Percentiles rank a stretch among this genome's conserved stretches.
These are phyloP conservation scores for Wickerhamomyces subpelliculosus DNA, from an alignment of 805 yeast genomes.

Conservation along the genomic window DNA sequence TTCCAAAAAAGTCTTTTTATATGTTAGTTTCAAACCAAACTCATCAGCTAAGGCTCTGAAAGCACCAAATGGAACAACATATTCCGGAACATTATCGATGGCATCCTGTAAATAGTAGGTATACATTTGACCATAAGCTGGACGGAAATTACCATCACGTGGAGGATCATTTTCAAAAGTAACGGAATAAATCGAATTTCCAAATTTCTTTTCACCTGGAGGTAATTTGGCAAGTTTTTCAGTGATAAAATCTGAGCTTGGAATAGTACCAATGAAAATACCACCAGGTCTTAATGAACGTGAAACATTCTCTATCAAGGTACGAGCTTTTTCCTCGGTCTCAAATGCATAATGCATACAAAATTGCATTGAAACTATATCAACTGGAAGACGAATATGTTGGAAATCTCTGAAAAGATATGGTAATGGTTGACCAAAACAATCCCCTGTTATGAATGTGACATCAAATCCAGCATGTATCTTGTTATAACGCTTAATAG, in stretches of 20 bases:
- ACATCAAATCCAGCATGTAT: slow-evolving; percentile 65
- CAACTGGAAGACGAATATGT: slow-evolving; percentile 69
- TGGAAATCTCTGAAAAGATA: slow-evolving; percentile 63
- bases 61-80: slow-evolving; percentile 89
- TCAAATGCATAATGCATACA: slow-evolving; percentile 94
- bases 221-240: slow-evolving; percentile 51
- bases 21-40: slow-evolving; percentile 64
- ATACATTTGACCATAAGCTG: slow-evolving; percentile 80
- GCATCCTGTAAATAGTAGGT: slow-evolving; percentile 84
- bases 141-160: slow-evolving; percentile 61
- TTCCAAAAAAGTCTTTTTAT: slow-evolving; percentile 72
- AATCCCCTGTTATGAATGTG: slow-evolving; percentile 88
- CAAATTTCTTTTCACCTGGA: slow-evolving; percentile 61
- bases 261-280: slow-evolving; percentile 86
- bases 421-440: slow-evolving; percentile 67
- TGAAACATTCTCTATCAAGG: slow-evolving; percentile 67
- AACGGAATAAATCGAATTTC: slow-evolving; percentile 78
- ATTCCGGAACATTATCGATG: slow-evolving; percentile 93
- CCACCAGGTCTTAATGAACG: slow-evolving; percentile 78
- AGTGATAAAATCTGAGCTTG: slow-evolving; percentile 79
- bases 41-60: slow-evolving; percentile 80
- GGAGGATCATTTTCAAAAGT: slow-evolving; percentile 77
- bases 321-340: slow-evolving; percentile 70
- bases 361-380: slow-evolving; percentile 84
- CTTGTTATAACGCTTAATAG: slow-evolving; percentile 58